Evolutionary conservation across 148 eudicot species (phyloP).

Genomic region (Heliosperma pusillum): DNA sequence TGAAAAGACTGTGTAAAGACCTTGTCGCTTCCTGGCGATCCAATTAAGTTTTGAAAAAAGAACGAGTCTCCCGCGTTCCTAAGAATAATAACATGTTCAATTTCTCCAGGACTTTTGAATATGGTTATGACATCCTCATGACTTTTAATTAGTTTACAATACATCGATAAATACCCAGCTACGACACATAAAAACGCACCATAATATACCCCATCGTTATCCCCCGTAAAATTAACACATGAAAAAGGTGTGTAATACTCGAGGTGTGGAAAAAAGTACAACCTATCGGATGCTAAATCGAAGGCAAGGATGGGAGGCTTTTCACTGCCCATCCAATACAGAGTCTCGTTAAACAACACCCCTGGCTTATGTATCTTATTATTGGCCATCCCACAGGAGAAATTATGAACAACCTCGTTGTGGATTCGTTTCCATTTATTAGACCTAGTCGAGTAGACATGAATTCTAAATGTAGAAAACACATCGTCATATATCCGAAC

Average conservation of each 20-base stretch:
- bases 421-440: constrained; percentile 1
- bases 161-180: constrained; percentile 9
- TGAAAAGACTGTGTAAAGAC: not conserved
- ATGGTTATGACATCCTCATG: not conserved
- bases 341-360: not conserved
- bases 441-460: not conserved
- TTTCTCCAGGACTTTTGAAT: not conserved
- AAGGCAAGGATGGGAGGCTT: not conserved
- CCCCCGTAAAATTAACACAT: not conserved
- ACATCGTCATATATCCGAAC: no score
- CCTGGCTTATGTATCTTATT: no score
- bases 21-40: not conserved
- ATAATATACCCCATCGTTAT: not conserved
- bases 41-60: not conserved
- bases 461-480: no score
- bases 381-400: no score
- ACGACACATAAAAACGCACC: not conserved
- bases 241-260: no score
- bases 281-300: constrained; percentile 5
- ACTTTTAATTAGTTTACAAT: no score
- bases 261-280: not conserved
- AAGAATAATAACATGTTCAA: not conserved
- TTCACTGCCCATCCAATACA: not conserved
- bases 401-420: not conserved
- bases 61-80: not conserved